phyloP scores from a whole-genome alignment of 495 filamentous ascomycete genomes.

The Talaromyces thailandensis region DNA sequence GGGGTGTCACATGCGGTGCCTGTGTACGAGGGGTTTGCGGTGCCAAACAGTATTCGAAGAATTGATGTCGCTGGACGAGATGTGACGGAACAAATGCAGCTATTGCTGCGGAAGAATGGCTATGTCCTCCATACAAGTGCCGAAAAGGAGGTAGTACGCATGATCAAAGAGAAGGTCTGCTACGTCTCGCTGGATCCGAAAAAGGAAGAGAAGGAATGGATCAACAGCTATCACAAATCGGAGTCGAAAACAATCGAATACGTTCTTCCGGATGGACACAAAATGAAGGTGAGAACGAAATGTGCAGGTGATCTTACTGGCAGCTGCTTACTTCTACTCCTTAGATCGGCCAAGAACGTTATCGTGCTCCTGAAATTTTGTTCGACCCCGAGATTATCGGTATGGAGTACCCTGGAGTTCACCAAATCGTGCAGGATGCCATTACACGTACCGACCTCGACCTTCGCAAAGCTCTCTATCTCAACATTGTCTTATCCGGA shows the following conservation, averaged over 20 bases:
- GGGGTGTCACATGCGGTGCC: slow-evolving; percentile 97
- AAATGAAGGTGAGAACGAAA: slow-evolving; percentile 59
- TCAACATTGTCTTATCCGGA: slow-evolving; percentile 94
- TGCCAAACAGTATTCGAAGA: slow-evolving; percentile 85
- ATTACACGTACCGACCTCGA: slow-evolving; percentile 98
- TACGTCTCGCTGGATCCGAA: slow-evolving; percentile 91
- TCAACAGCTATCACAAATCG: slow-evolving; percentile 40
- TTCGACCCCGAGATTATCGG: slow-evolving; percentile 97
- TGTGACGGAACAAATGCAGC: slow-evolving; percentile 92
- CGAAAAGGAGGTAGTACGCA: slow-evolving; percentile 93
- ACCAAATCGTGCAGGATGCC: slow-evolving; percentile 94
- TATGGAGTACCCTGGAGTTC: slow-evolving; percentile 92
- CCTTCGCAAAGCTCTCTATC: slow-evolving; percentile 84
- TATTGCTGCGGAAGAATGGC: slow-evolving; percentile 82
- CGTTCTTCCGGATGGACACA: slow-evolving; percentile 82
- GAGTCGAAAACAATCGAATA: slow-evolving; percentile 75
- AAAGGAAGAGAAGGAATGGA: slow-evolving; percentile 95
- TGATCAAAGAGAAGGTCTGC: slow-evolving; percentile 86
- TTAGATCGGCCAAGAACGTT: slow-evolving; percentile 81
- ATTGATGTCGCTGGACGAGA: slow-evolving; percentile 98
- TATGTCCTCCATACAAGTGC: slow-evolving; percentile 95
- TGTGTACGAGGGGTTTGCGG: slow-evolving; percentile 96
- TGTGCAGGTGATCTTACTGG: background rate
- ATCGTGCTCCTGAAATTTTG: slow-evolving; percentile 92
- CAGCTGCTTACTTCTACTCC: slow-evolving; percentile 8